phyloP scores from a whole-genome alignment of 2,329 filamentous ascomycete species.

The Chaetoscypha palmicola region DNA sequence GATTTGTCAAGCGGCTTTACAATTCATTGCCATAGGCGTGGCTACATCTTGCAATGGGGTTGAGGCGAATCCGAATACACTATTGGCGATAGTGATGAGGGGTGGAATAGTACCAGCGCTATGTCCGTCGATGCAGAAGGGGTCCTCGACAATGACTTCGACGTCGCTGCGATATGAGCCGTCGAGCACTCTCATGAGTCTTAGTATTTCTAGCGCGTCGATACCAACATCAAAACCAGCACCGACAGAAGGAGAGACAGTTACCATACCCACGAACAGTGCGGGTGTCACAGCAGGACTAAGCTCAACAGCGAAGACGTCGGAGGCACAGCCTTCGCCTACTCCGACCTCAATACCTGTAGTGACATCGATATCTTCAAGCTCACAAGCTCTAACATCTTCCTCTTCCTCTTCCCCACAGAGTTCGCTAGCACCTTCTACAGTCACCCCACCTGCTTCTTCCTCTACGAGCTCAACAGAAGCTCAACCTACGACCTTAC shows the following conservation, averaged over 20 bases:
- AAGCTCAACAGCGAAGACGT: background rate
- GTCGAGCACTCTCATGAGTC: background rate
- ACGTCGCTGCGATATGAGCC: background rate
- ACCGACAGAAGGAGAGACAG: too few relatives aligned
- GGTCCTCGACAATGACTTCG: constrained; percentile 4
- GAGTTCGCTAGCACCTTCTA: background rate
- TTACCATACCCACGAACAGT: constrained; percentile 8
- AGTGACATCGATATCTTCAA: too few relatives aligned
- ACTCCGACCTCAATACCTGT: too few relatives aligned
- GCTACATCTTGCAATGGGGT: constrained; percentile 17
- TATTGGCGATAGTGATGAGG: constrained; percentile 27
- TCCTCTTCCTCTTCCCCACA: background rate
- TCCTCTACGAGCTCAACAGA: background rate
- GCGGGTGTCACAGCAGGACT: constrained; percentile 2
- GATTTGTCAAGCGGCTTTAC: constrained; percentile 21
- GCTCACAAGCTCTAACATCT: background rate
- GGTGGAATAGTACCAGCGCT: constrained; percentile 27
- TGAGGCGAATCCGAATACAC: constrained; percentile 18
- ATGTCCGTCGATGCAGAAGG: constrained; percentile 19
- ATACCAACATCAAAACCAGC: too few relatives aligned
- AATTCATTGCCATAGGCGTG: constrained; percentile 16
- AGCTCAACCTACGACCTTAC: background rate
- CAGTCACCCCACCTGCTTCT: background rate
- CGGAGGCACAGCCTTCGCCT: background rate
- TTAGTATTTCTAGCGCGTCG: background rate